These are phyloP conservation scores for Candida sp. DNA, from an alignment of 1,139 yeast genomes.

Conservation along the genomic window DNA sequence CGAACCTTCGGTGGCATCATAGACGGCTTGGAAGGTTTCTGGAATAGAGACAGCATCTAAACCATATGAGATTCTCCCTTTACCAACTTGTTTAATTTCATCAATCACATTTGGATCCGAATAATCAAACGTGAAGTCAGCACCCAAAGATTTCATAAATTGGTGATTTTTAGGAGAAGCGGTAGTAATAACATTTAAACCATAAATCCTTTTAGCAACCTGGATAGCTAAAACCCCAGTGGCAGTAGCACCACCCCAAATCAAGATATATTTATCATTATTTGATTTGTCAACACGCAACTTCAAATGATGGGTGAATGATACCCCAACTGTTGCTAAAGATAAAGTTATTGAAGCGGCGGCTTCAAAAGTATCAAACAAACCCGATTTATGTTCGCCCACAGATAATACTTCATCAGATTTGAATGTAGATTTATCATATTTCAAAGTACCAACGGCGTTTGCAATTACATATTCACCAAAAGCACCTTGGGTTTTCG, in stretches of 20 bases:
- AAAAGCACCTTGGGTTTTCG: conserved; percentile 49
- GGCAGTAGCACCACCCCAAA: conserved; percentile 22
- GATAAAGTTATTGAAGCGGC: conserved; percentile 61
- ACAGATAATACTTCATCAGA: not conserved
- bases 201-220: conserved; percentile 20
- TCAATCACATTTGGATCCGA: conserved; percentile 13
- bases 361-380: conserved; percentile 13
- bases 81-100: conserved; percentile 11
- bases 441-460: conserved; percentile 31
- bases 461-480: conserved; percentile 51
- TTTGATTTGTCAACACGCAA: conserved; percentile 21
- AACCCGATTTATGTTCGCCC: conserved; percentile 7
- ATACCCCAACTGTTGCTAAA: conserved; percentile 42
- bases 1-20: conserved; percentile 37
- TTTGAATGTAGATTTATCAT: conserved; percentile 9
- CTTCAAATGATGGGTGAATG: conserved; percentile 21
- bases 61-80: conserved; percentile 16
- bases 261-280: conserved; percentile 27
- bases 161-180: conserved; percentile 17
- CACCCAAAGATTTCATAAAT: conserved; percentile 16
- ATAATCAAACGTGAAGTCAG: conserved; percentile 24
- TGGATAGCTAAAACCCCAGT: conserved; percentile 26
- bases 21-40: conserved; percentile 20
- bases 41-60: conserved; percentile 17
- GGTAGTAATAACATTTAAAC: conserved; percentile 21